Base-by-base conservation (phyloP, 75 land plant genomes). In the Selaginella tamariscina region DNA sequence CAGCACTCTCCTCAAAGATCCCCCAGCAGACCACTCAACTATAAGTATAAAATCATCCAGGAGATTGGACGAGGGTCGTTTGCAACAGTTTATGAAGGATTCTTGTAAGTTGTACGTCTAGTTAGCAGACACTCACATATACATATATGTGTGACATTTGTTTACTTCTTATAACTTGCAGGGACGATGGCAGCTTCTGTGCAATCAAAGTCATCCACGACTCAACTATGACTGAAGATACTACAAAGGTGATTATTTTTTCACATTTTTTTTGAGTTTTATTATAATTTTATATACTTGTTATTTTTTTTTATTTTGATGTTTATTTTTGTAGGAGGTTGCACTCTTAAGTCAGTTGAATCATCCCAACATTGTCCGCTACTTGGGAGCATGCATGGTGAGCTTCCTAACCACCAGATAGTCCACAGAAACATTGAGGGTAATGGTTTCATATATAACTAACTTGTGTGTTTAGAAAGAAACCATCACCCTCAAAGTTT, bases 141-240 rank as follows among this genome's bases (percentile, higher is more conserved):
- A n/a, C n/a, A n/a, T n/a, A n/a, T n/a, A n/a, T n/a, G 5, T 26
- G 11, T 20, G 27, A 1, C 24, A 18, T 5, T 2, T 24, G 30
- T 26, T 22, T 15, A 21, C 11, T 18, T 21, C 8, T 28, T 67
- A 15, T 24, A 20, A 39, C 29, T 0, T 59, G 27, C 75, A 80
- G 82, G 77, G 82, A 80, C 24, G 81, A 80, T 80, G 82, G 82
- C 33, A 80, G 77, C 33, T 80, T 80, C 66, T 80, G 78, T 74
- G 82, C 82, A 70, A 80, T 80, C 29, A 80, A 80, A 69, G 65
- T 80, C 44, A 70, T 75, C 57, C 44, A 73, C 64, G 30, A 30
- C 30, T 75, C 78, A 30, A 32, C 67, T 54, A 74, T 69, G 8
- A 31, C 71, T 15, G 72, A 75, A 30, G 82, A 80, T 68, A 70